A percentile compares a stretch with the other conserved stretches of the same genome.
Evolutionary conservation across 208 protist genomes (phyloP).

Genomic region (Trypanosoma lewisi): DNA sequence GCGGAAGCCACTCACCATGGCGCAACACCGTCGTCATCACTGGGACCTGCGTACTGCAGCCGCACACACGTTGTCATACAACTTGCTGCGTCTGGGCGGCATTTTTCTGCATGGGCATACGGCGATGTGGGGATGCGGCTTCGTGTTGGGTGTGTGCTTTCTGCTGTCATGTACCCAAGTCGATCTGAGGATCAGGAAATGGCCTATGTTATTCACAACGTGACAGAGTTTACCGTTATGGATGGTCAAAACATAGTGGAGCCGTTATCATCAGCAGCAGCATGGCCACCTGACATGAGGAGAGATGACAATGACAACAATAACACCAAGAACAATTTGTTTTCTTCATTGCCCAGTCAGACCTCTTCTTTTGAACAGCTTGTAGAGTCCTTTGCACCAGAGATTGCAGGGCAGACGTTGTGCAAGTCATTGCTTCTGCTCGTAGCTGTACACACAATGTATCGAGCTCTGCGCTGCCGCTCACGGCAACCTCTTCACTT

Average conservation of each 20-base stretch:
- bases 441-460: slow-evolving; percentile 50
- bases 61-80: slow-evolving; percentile 30
- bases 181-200: slow-evolving; percentile 34
- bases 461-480: slow-evolving; percentile 26
- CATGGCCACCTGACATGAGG: neutral
- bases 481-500: slow-evolving; percentile 40
- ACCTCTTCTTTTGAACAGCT: slow-evolving; percentile 33
- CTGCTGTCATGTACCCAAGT: slow-evolving; percentile 41
- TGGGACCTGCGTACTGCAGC: slow-evolving; percentile 17
- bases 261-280: no score
- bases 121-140: slow-evolving; percentile 42
- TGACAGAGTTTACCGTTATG: neutral
- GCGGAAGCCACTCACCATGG: neutral
- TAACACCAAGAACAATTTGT: neutral
- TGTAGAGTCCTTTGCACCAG: slow-evolving; percentile 31
- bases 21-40: neutral
- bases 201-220: slow-evolving; percentile 48
- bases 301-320: neutral
- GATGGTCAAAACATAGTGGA: neutral
- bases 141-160: slow-evolving; percentile 28
- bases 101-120: slow-evolving; percentile 46
- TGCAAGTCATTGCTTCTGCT: slow-evolving; percentile 59
- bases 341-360: neutral
- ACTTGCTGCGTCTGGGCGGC: slow-evolving; percentile 13
- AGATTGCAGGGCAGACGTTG: slow-evolving; percentile 48